phyloP scores from a whole-genome alignment of 768 basidiomycete genomes.

The Suillus subluteus region DNA sequence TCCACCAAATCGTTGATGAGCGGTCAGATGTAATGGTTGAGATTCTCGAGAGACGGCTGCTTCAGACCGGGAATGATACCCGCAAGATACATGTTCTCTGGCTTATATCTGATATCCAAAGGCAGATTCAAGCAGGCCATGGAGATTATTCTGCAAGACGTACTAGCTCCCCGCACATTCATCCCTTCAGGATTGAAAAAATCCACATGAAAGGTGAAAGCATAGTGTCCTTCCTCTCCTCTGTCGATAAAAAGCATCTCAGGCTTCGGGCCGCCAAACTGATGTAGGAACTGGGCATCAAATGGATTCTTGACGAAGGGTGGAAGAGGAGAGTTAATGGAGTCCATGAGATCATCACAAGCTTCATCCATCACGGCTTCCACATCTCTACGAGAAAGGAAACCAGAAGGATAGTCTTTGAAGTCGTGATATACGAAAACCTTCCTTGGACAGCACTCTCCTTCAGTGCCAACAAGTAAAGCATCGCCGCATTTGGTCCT shows the following conservation, averaged over 20 bases:
- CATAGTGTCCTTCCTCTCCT: conserved; percentile 27
- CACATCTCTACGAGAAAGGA: conserved; percentile 1
- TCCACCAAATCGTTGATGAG: conserved; percentile 17
- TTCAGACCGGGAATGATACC: no score
- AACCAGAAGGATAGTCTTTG: conserved; percentile 5
- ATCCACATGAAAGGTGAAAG: conserved; percentile 32
- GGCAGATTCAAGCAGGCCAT: no score
- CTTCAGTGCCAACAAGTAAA: conserved; percentile 1
- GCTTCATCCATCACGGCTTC: conserved; percentile 1
- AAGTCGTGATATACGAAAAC: conserved; percentile 11
- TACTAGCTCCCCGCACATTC: no score
- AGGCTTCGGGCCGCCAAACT: background rate
- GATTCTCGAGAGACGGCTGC: no score
- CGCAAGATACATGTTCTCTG: no score
- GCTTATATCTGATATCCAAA: no score
- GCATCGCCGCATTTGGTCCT: background rate
- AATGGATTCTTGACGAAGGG: conserved; percentile 12
- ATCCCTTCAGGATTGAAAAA: no score
- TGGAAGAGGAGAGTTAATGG: background rate
- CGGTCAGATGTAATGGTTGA: no score
- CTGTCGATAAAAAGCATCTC: background rate
- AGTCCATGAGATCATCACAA: background rate
- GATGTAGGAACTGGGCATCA: background rate
- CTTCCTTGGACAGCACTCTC: background rate
- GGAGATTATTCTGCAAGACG: no score